Percentiles rank a stretch among this genome's conserved stretches.
phyloP scores from a whole-genome alignment of 257 asterid genomes.

The Paulownia fortunei region DNA sequence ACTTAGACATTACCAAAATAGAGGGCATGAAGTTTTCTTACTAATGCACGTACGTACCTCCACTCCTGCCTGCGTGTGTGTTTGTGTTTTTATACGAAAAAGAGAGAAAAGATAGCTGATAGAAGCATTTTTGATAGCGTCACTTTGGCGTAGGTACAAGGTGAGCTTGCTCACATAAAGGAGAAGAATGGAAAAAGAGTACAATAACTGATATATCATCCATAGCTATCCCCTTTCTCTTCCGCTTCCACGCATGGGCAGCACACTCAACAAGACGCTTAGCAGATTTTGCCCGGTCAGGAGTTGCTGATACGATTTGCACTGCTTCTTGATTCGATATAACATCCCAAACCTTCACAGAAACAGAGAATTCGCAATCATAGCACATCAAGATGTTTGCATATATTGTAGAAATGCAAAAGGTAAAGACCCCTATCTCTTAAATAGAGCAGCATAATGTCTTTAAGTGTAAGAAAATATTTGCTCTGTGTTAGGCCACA shows the following conservation, averaged over 20 bases:
- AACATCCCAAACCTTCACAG: conserved; percentile 94
- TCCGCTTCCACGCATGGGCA: conserved; percentile 70
- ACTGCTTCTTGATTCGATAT: conserved; percentile 93
- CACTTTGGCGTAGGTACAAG: no score
- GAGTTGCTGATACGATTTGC: conserved; percentile 59
- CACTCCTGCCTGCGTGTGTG: no score
- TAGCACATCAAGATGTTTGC: background rate
- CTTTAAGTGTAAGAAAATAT: background rate
- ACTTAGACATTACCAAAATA: no score
- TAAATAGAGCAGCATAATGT: no score
- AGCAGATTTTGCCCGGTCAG: conserved; percentile 70
- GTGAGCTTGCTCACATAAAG: conserved; percentile 44
- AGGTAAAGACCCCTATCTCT: no score
- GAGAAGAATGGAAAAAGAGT: conserved; percentile 62
- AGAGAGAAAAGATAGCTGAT: no score
- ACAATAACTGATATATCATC: conserved; percentile 96
- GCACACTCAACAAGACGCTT: conserved; percentile 77
- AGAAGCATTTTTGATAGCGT: no score
- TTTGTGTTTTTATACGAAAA: no score
- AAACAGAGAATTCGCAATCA: background rate
- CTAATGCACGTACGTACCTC: no score
- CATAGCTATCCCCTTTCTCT: conserved; percentile 83
- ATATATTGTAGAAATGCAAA: no score
- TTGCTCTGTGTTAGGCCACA: background rate
- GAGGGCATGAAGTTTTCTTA: no score